Evolutionary conservation across 106 monocot species (phyloP).

Genomic region (Posidonia australis): DNA sequence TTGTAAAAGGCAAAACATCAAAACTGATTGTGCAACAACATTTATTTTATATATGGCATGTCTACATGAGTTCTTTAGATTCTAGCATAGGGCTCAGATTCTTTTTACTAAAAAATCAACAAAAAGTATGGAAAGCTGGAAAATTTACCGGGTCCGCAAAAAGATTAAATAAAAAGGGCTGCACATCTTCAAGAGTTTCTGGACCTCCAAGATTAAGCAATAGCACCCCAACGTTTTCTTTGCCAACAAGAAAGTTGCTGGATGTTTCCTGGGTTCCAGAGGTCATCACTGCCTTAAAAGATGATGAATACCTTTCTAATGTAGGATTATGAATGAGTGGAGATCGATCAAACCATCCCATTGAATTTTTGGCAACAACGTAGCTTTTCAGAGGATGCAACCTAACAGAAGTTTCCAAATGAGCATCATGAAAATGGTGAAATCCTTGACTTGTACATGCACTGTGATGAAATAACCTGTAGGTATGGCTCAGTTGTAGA

Average conservation of each 20-base stretch:
- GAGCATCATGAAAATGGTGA: conserved; percentile 9
- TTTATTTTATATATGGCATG: background rate
- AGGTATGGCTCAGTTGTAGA: background rate
- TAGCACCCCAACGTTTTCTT: conserved; percentile 81
- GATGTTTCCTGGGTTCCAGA: conserved; percentile 30
- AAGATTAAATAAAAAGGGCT: conserved; percentile 95
- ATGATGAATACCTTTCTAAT: conserved; percentile 33
- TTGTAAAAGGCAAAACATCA: no score
- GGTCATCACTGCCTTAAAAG: conserved; percentile 54
- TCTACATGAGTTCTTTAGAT: background rate
- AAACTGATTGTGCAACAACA: background rate
- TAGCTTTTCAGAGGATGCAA: conserved; percentile 16
- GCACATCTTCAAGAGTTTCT: conserved; percentile 95
- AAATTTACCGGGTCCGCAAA: conserved; percentile 86
- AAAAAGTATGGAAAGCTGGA: background rate
- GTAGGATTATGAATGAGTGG: conserved; percentile 8
- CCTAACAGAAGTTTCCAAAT: conserved; percentile 19
- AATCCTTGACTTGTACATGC: conserved; percentile 23
- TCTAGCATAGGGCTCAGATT: background rate
- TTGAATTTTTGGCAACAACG: conserved; percentile 17
- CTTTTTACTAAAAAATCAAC: background rate
- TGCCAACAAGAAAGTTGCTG: conserved; percentile 30
- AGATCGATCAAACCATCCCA: conserved; percentile 14
- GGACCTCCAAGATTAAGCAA: conserved; percentile 96
- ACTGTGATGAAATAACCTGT: conserved; percentile 22